These are phyloP conservation scores for Stagonosporopsis chrysanthemi DNA, from an alignment of 2,329 filamentous ascomycete genomes.

Conservation along the genomic window DNA sequence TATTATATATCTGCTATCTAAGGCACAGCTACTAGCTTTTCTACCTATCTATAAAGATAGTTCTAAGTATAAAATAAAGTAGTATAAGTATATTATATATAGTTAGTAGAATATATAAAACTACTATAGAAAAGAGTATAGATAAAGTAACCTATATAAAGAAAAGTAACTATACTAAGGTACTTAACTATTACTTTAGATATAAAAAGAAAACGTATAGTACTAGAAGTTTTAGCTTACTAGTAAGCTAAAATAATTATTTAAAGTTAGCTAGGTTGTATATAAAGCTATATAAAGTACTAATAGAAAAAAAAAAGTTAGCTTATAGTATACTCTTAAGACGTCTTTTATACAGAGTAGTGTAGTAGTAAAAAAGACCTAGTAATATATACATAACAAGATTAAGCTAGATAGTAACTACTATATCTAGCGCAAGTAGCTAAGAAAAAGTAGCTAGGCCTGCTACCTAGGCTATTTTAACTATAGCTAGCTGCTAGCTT, in stretches of 20 bases:
- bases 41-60: not conserved
- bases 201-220: not conserved
- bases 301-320: not conserved
- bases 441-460: too few relatives aligned
- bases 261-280: not conserved
- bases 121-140: not conserved
- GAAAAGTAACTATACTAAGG: not conserved
- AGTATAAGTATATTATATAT: too few relatives aligned
- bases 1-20: not conserved
- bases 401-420: constrained; percentile 9
- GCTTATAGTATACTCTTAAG: not conserved
- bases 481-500: not conserved
- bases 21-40: too few relatives aligned
- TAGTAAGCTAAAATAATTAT: not conserved
- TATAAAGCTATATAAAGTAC: not conserved
- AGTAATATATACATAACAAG: not conserved
- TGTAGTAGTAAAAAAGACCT: not conserved
- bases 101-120: constrained; percentile 2
- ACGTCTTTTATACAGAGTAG: not conserved
- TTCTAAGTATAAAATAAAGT: constrained; percentile 5
- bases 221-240: constrained; percentile 3
- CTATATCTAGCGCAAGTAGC: not conserved
- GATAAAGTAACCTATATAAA: not conserved
- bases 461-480: too few relatives aligned
- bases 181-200: not conserved